These are phyloP conservation scores for Clathrospora elynae DNA, from an alignment of 2,329 filamentous ascomycete species.

Conservation along the genomic window DNA sequence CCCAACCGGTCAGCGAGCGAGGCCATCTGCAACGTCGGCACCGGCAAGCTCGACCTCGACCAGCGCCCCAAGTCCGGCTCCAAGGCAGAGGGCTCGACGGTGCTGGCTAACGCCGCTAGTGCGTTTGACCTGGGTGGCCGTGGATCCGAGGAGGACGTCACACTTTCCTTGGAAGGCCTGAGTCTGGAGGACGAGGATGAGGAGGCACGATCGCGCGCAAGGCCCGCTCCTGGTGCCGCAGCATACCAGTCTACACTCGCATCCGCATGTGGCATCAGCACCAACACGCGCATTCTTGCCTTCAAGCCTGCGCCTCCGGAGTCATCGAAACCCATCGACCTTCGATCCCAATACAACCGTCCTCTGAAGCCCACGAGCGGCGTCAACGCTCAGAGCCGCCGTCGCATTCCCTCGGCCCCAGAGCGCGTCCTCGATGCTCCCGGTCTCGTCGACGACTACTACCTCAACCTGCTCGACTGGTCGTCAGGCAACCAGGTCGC, in stretches of 20 bases:
- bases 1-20: conserved; percentile 91
- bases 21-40: conserved; percentile 78
- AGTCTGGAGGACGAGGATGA: conserved; percentile 75
- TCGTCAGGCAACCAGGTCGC: conserved; percentile 97
- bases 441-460: conserved; percentile 96
- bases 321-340: conserved; percentile 96
- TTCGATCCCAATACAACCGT: conserved; percentile 96
- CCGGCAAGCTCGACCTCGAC: conserved; percentile 74
- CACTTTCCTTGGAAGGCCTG: conserved; percentile 75
- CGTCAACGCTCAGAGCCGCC: conserved; percentile 81
- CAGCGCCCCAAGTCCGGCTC: conserved; percentile 71
- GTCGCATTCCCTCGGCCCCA: conserved; percentile 90
- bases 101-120: conserved; percentile 75
- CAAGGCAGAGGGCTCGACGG: conserved; percentile 70
- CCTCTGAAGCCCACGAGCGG: conserved; percentile 79
- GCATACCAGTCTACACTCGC: conserved; percentile 93
- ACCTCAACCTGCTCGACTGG: conserved; percentile 98
- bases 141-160: conserved; percentile 72
- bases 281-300: conserved; percentile 93
- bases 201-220: conserved; percentile 66
- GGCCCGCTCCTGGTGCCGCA: conserved; percentile 82
- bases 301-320: conserved; percentile 99
- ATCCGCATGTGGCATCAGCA: conserved; percentile 86
- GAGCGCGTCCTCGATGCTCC: conserved; percentile 96
- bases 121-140: conserved; percentile 67